Percentiles rank a stretch among this genome's conserved stretches.
phyloP scores from a whole-genome alignment of 2,329 filamentous ascomycete genomes.

The Sclerotiophoma versabilis region DNA sequence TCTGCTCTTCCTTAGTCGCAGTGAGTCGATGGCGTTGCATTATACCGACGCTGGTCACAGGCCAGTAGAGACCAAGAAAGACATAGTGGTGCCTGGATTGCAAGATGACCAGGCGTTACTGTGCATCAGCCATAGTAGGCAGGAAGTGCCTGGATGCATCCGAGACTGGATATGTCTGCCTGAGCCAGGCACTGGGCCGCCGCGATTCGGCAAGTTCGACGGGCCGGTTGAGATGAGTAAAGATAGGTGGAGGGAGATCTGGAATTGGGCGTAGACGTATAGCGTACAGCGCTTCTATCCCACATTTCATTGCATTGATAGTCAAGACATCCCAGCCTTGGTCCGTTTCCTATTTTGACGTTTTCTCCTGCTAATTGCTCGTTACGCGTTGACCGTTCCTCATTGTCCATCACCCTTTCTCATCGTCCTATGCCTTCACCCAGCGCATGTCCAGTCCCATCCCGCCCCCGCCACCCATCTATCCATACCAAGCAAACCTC shows the following conservation, averaged over 20 bases:
- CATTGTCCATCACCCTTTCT: too few species aligned
- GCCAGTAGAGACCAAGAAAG: constrained; percentile 57
- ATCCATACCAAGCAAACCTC: not conserved
- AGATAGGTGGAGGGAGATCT: constrained; percentile 68
- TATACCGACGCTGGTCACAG: constrained; percentile 41
- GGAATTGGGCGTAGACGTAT: constrained; percentile 28
- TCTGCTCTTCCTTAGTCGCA: constrained; percentile 73
- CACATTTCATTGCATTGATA: too few species aligned
- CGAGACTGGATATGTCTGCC: constrained; percentile 87
- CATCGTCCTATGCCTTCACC: too few species aligned
- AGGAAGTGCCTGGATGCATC: constrained; percentile 86
- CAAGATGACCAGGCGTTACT: constrained; percentile 78
- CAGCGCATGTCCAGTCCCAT: too few species aligned
- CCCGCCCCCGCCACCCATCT: too few species aligned
- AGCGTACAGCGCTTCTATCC: too few species aligned
- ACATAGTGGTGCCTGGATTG: constrained; percentile 67
- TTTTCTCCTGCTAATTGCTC: too few species aligned
- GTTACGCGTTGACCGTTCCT: too few species aligned
- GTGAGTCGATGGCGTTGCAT: constrained; percentile 49
- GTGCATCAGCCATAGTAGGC: constrained; percentile 89
- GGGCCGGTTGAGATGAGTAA: constrained; percentile 66
- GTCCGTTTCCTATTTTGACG: too few species aligned
- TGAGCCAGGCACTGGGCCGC: constrained; percentile 70
- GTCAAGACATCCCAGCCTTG: too few species aligned
- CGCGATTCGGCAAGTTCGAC: constrained; percentile 69